Percentiles rank a stretch among this genome's conserved stretches.
These are phyloP conservation scores for Aspergillus funiculosus DNA, from an alignment of 495 filamentous ascomycete genomes.

Conservation along the genomic window DNA sequence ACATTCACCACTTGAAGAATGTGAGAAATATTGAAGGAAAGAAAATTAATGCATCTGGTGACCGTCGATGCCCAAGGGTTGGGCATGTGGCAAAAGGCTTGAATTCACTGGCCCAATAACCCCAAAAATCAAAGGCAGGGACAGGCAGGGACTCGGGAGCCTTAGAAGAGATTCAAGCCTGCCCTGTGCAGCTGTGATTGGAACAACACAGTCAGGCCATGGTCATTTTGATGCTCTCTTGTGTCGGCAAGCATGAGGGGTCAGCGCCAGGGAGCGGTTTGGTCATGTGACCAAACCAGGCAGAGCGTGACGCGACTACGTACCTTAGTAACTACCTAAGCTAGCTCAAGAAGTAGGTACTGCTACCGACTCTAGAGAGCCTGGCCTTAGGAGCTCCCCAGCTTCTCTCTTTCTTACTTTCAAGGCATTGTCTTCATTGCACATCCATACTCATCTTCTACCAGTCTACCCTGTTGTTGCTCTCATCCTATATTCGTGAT, in stretches of 20 bases:
- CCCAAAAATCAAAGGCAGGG: neutral
- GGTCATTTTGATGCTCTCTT: no score
- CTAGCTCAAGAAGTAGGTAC: conserved; percentile 7
- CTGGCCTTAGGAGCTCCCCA: conserved; percentile 1
- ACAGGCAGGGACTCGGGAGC: no score
- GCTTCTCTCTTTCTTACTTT: conserved; percentile 5
- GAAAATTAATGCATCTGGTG: neutral
- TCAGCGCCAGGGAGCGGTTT: no score
- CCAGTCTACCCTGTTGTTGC: neutral
- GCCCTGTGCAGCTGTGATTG: no score
- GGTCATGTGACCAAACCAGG: conserved; percentile 14
- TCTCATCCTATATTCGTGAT: conserved; percentile 7
- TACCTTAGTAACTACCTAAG: conserved; percentile 2
- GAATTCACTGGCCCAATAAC: neutral
- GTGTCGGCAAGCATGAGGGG: neutral
- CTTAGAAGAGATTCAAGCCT: no score
- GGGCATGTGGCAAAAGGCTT: conserved; percentile 2
- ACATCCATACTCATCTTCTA: neutral
- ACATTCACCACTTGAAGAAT: neutral
- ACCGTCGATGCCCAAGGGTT: conserved; percentile 14
- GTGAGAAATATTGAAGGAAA: neutral
- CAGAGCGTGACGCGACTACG: conserved; percentile 17
- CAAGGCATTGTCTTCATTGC: neutral
- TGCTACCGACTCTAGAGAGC: neutral
- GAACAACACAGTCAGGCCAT: no score